Evolutionary conservation across 1,139 yeast genomes (phyloP), one percentile per base, ranked within the genome.

Genomic region (Saccharomyces hybrid): DNA sequence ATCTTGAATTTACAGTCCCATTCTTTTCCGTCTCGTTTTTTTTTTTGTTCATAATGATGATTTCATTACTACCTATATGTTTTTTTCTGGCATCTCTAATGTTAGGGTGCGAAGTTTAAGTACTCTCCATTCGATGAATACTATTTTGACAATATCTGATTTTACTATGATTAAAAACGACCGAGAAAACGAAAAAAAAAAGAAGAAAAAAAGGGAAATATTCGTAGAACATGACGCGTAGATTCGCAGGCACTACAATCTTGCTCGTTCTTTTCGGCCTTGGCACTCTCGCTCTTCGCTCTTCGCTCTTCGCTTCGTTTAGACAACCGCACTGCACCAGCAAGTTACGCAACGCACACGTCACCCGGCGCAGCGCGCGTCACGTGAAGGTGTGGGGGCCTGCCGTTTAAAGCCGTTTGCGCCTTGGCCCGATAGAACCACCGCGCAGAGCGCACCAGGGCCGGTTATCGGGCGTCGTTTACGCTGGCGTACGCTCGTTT

Each of bases 1-100:
- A 7, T 46, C 29, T 28, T 46, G 48, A 12, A 46, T 14, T 5
- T 48, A 50, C 47, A 6, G 19, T 53, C 50, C 51, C 26, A n/a
- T 47, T 42, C 34, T 48, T 32, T 48, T 46, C 31, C 31, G 31
- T 27, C 29, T 26, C 42, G 44, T 41, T 44, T 47, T 51, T 50
- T 50, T 51, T 19, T 51, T 50, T 16, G 50, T 19, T 28, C 26
- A 29, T 47, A 52, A 64, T 65, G 69, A 66, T 66, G 69, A 66
- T 59, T 61, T 51, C 58, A 53, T 54, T 47, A 47, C 54, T 57
- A 54, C 51, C 41, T 56, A 52, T 56, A 55, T 59, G 59, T 59
- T 61, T 57, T 58, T 67, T 66, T 67, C 71, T 67, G 71, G 71
- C 71, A 67, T 67, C 71, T 67, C 70, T 67, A 67, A 66, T 66